phyloP scores from a whole-genome alignment of 2,329 filamentous ascomycete species.

The Hypoxylon sp. region DNA sequence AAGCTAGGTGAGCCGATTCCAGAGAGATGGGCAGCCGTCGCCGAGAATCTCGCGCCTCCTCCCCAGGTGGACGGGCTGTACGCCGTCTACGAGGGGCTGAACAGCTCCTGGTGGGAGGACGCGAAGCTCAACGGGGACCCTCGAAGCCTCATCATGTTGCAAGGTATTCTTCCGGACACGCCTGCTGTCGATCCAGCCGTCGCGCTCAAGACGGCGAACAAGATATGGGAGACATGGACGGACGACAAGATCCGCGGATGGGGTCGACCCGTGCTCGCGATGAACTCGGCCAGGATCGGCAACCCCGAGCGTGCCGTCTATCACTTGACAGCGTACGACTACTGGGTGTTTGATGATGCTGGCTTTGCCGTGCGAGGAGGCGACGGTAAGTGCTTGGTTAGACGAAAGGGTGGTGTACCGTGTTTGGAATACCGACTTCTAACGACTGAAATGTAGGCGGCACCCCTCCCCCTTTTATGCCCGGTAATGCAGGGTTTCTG shows the following conservation, averaged over 20 bases:
- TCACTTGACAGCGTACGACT: constrained; percentile 53
- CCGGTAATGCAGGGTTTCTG: constrained; percentile 50
- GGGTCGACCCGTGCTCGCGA: constrained; percentile 57
- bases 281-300: constrained; percentile 53
- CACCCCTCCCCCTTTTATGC: constrained; percentile 48
- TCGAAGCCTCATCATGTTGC: constrained; percentile 55
- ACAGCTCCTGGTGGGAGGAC: constrained; percentile 54
- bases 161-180: constrained; percentile 53
- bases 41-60: constrained; percentile 53
- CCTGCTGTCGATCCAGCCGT: constrained; percentile 49
- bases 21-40: constrained; percentile 51
- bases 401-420: background rate
- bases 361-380: constrained; percentile 29
- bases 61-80: constrained; percentile 53
- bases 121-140: constrained; percentile 51
- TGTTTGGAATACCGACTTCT: background rate
- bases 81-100: constrained; percentile 56
- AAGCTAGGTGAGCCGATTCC: constrained; percentile 51
- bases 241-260: constrained; percentile 54
- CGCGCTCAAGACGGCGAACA: constrained; percentile 49
- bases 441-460: constrained; percentile 5
- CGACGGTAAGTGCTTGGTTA: constrained; percentile 17
- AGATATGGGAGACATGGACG: constrained; percentile 52
- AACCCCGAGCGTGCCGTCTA: constrained; percentile 52
- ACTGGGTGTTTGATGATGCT: constrained; percentile 53